These are phyloP conservation scores for Tinospora cordifolia DNA, from an alignment of 164 flowering plant species.

Conservation along the genomic window DNA sequence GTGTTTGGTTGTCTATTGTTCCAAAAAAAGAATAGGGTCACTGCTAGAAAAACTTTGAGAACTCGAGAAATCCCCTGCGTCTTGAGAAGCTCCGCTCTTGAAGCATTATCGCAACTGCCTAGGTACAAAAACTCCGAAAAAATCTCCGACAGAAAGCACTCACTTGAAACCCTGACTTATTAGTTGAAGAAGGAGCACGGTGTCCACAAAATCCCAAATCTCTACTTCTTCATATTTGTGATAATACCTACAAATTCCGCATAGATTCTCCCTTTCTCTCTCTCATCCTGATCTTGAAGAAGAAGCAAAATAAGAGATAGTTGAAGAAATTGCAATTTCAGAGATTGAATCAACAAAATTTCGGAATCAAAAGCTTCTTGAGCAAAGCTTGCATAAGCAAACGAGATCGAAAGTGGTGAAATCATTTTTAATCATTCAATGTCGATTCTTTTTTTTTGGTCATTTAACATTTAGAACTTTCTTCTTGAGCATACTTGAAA, in stretches of 20 bases:
- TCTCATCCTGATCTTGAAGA: conserved; percentile 40
- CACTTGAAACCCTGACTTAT: conserved; percentile 33
- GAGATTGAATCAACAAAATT: conserved; percentile 3
- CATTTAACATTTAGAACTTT: no score
- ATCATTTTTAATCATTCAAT: no score
- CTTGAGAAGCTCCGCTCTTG: conserved; percentile 81
- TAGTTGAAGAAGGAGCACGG: conserved; percentile 42
- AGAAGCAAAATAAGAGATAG: conserved; percentile 1
- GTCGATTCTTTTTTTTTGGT: no score
- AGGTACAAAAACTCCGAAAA: conserved; percentile 79
- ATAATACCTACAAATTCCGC: conserved; percentile 91
- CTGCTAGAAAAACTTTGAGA: no score
- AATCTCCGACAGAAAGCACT: conserved; percentile 82
- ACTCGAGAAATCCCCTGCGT: conserved; percentile 78
- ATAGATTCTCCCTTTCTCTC: conserved; percentile 94
- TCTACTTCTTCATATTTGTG: conserved; percentile 96
- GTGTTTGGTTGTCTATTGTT: no score
- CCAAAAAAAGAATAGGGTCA: no score
- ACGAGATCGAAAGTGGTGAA: no score
- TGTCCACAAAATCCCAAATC: conserved; percentile 91
- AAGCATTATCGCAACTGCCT: conserved; percentile 95
- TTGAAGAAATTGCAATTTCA: no score
- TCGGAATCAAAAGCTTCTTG: not conserved
- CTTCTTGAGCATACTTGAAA: no score
- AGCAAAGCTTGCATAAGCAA: no score